Evolutionary conservation across 2,329 filamentous ascomycete species (phyloP), one percentile per base, ranked within the genome.

Genomic region (Pestalotiopsis sp.): DNA sequence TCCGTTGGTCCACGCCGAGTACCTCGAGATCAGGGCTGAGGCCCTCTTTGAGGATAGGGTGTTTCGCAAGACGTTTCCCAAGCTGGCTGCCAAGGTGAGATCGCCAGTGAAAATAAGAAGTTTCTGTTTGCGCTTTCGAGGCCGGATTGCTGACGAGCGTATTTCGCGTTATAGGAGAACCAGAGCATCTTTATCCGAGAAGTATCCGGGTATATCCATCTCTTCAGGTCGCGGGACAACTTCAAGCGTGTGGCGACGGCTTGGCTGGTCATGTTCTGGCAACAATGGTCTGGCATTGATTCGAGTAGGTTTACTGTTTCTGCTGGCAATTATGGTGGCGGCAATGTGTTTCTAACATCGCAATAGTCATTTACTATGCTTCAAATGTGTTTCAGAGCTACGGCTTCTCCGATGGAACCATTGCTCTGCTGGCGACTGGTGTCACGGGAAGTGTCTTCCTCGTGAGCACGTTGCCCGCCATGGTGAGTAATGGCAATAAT

Each of bases 251-350:
- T 79, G 0, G 70, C 76, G 61, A 80, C 89, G 20, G 88, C 86
- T 25, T 77, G 84, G 6, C 80, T 82, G 0, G 73, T 90, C 14
- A 85, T 86, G 81, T 89, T 89, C 73, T 90, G 89, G 74, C 87
- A 89, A 68, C 86, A 87, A 72, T 78, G 80, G 25, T 62, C 52
- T 12, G 69, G 69, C 13, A 70, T 70, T 40, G 69, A 70, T 49
- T 38, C 65, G 6, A 69, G 68, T 69, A 63, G 23, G 68, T 59
- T 31, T 59, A 2, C 1, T 41, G 12, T 17, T 17, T 13, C 14
- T 25, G 3, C 27, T 36, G 14, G 4, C 17, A 23, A 25, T 67
- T 27, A 60, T 17, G 20, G 13, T 11, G 3, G 25, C 17, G 12
- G 20, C 25, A 4, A 20, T n/a, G 45, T 3, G 13, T 52, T 13